These are phyloP conservation scores for Teratosphaeria destructans DNA, from an alignment of 2,329 filamentous ascomycete genomes.

Conservation along the genomic window DNA sequence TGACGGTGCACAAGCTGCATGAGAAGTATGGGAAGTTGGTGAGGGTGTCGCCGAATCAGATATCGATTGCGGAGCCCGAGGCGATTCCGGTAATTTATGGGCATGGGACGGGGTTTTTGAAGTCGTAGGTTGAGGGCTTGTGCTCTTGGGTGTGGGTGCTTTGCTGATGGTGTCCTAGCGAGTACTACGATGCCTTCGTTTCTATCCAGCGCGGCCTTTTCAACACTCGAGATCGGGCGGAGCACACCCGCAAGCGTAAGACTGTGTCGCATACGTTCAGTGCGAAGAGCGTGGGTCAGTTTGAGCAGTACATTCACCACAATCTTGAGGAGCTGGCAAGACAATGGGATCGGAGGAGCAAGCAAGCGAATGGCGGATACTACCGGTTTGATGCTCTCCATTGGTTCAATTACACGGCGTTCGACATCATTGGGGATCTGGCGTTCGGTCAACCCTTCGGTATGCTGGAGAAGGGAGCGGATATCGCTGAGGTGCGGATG, in stretches of 20 bases:
- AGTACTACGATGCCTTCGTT: conserved; percentile 88
- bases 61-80: conserved; percentile 67
- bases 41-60: conserved; percentile 72
- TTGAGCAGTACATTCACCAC: conserved; percentile 72
- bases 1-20: conserved; percentile 61
- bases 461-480: conserved; percentile 64
- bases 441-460: conserved; percentile 60
- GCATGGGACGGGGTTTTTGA: conserved; percentile 41
- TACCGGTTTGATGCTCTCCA: conserved; percentile 50
- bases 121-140: conserved; percentile 25
- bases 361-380: conserved; percentile 39
- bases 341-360: conserved; percentile 59
- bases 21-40: conserved; percentile 69
- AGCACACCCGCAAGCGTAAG: conserved; percentile 85
- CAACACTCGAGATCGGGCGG: conserved; percentile 71
- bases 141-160: background rate
- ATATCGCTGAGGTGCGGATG: conserved; percentile 23
- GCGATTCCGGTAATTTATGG: conserved; percentile 73
- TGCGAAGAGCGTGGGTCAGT: conserved; percentile 63
- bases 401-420: conserved; percentile 73
- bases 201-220: conserved; percentile 78
- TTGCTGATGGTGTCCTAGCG: conserved; percentile 35
- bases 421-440: conserved; percentile 59
- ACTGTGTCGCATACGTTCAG: conserved; percentile 80
- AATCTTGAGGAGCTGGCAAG: conserved; percentile 65